Percentiles rank a stretch among this genome's conserved stretches.
Evolutionary conservation across 257 asterid genomes (phyloP).

Genomic region (Forsythia suspensa): DNA sequence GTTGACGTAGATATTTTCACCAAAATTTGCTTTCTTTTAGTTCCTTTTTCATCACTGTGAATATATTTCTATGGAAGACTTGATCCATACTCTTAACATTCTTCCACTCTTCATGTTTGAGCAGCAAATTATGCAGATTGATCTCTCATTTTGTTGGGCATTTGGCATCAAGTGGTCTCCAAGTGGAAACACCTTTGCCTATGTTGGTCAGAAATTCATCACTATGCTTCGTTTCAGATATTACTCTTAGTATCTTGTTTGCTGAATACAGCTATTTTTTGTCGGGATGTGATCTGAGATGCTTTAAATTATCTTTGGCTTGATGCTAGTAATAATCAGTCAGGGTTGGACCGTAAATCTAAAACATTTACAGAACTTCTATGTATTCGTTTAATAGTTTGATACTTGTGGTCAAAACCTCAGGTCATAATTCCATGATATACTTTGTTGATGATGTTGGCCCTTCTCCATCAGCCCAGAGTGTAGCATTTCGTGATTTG

Average conservation of each 20-base stretch:
- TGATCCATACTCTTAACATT: conserved; percentile 13
- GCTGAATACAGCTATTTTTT: conserved; percentile 8
- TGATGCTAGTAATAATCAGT: not conserved
- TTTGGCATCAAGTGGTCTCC: conserved; percentile 99
- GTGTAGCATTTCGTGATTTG: conserved; percentile 91
- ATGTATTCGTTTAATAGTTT: conserved; percentile 22
- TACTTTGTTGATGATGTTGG: conserved; percentile 97
- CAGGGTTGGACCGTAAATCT: not conserved
- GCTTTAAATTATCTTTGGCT: not conserved
- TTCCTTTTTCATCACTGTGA: not conserved
- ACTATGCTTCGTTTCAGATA: conserved; percentile 22
- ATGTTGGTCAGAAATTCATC: conserved; percentile 73
- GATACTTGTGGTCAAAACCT: conserved; percentile 23
- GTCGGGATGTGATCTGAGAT: conserved; percentile 1
- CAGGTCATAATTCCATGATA: conserved; percentile 98
- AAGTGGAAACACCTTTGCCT: conserved; percentile 86
- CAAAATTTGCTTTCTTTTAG: conserved; percentile 1
- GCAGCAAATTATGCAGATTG: conserved; percentile 99
- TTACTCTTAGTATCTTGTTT: conserved; percentile 15
- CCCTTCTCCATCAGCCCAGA: conserved; percentile 96
- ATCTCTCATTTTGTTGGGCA: conserved; percentile 93
- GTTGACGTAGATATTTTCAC: not conserved
- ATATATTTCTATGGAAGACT: conserved; percentile 6
- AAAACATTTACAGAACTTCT: not conserved
- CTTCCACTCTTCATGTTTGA: conserved; percentile 12